Conservation (phyloP, 2,329 filamentous ascomycete species). For the Claviceps sp. region DNA sequence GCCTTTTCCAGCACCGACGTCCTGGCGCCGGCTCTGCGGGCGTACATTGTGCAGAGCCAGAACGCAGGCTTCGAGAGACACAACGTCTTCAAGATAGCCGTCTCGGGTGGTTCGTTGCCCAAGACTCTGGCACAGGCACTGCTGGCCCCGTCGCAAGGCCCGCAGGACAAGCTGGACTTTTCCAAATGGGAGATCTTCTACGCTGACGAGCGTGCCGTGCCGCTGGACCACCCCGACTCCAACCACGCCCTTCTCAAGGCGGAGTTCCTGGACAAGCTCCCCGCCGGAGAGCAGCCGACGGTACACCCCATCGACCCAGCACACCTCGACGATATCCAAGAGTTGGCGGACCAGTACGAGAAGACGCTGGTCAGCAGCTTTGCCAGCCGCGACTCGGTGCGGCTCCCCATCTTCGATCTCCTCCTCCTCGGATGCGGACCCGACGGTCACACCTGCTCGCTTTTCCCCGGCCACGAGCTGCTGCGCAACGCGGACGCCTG, state of each 20-base stretch:
- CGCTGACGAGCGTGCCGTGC: conserved; percentile 90
- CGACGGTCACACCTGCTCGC: conserved; percentile 91
- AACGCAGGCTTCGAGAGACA: conserved; percentile 69
- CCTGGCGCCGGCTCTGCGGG: conserved; percentile 64
- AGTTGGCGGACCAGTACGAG: conserved; percentile 90
- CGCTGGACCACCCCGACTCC: conserved; percentile 82
- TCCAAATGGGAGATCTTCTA: conserved; percentile 96
- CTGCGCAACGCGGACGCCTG: conserved; percentile 79
- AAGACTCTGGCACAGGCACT: conserved; percentile 77
- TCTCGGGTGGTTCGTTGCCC: conserved; percentile 88
- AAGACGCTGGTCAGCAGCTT: conserved; percentile 74
- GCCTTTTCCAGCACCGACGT: conserved; percentile 57
- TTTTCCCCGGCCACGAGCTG: conserved; percentile 83
- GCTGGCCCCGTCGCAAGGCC: conserved; percentile 38
- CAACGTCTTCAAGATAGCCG: conserved; percentile 74
- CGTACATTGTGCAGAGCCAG: conserved; percentile 73
- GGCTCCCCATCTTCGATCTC: conserved; percentile 88
- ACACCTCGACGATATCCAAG: conserved; percentile 64
- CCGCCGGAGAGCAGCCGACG: conserved; percentile 48
- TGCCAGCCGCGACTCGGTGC: conserved; percentile 84
- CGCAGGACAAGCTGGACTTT: conserved; percentile 57
- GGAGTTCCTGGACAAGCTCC: conserved; percentile 82
- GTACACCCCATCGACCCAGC: conserved; percentile 64
- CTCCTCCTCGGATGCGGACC: conserved; percentile 87
- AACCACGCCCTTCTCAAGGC: conserved; percentile 83